Evolutionary conservation across 345 rosid species (phyloP), one percentile per base, ranked within the genome.

Genomic region (Hirschfeldia incana): DNA sequence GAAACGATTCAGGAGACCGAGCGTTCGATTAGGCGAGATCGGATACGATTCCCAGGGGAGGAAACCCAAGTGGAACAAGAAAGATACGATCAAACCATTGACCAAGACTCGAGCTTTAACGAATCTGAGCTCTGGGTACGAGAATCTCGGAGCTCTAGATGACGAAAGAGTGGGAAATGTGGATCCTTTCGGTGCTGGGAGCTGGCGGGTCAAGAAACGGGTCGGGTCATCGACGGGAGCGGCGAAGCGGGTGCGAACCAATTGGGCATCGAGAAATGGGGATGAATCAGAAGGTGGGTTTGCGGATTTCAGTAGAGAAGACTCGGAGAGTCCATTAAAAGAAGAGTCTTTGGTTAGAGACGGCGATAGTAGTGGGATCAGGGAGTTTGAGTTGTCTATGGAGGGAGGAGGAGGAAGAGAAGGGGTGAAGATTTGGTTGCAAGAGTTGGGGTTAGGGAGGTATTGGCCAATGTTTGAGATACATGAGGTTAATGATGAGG

Each of bases 11-110:
- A 76, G 98, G 37, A 83, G 97, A 73, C 97, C 98, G 28, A 93
- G 98, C 77, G 98, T 93, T 64, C 88, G 98, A 75, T 84, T 90
- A 61, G 97, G 98, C 7, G 97, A 93, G 15, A 90, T 93, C 73
- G 97, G 98, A 32, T 79, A 69, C 1, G 92, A 90, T 46, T 77
- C 86, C 26, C 86, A 85, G 16, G 69, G 64, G 1, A 79, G 90
- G 69, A 80, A 88, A 78, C 55, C 83, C 21, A 69, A 76, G 34
- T 46, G 42, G 76, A 51, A 11, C 81, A 42, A 42, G n/a, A 84
- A 65, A 39, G 81, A 84, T 2, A 9, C 5, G 32, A 11, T 3
- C 49, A 42, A 42, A 42, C 13, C 13, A 0, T 10, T 4, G 49
- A 12, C 4, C 1, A 42, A 12, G 49, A 42, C 49, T 42, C 49